Evolutionary conservation across 768 basidiomycete genomes (phyloP).

Genomic region (Solioccasus polychromus): DNA sequence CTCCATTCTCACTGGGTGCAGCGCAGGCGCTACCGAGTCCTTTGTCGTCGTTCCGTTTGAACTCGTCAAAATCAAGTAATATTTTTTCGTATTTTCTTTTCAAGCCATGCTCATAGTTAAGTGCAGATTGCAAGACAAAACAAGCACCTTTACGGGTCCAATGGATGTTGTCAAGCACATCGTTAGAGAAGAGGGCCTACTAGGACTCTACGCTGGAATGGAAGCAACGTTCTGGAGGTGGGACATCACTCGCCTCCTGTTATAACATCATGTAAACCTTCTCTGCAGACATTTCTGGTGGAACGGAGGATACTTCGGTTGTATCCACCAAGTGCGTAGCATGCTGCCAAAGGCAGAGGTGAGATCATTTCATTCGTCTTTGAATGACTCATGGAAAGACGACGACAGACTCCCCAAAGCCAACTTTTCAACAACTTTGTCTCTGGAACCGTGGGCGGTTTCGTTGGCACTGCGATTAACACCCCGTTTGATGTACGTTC

Average conservation of each 20-base stretch:
- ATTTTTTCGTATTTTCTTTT: not conserved
- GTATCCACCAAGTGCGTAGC: constrained; percentile 80
- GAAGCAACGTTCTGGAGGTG: constrained; percentile 98
- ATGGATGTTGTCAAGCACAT: constrained; percentile 86
- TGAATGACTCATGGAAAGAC: not conserved
- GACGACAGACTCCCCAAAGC: constrained; percentile 54
- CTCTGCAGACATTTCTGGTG: constrained; percentile 71
- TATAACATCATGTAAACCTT: not conserved
- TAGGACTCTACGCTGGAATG: constrained; percentile 93
- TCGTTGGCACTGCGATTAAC: constrained; percentile 85
- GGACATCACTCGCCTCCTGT: not conserved
- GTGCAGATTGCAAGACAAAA: constrained; percentile 84
- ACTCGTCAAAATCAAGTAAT: constrained; percentile 80
- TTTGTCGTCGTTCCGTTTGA: constrained; percentile 97
- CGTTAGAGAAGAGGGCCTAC: constrained; percentile 69
- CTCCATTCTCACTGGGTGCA: constrained; percentile 89
- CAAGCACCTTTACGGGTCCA: constrained; percentile 86
- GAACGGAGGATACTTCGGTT: constrained; percentile 96
- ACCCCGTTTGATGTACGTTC: constrained; percentile 68
- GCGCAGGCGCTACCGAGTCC: constrained; percentile 94
- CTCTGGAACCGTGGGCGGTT: constrained; percentile 88
- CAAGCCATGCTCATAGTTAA: constrained; percentile 1
- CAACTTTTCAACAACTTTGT: constrained; percentile 88
- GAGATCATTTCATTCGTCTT: constrained; percentile 14
- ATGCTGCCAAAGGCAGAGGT: constrained; percentile 87